These are phyloP conservation scores for Fonsecaea pedrosoi DNA, from an alignment of 2,329 filamentous ascomycete genomes.

Conservation along the genomic window DNA sequence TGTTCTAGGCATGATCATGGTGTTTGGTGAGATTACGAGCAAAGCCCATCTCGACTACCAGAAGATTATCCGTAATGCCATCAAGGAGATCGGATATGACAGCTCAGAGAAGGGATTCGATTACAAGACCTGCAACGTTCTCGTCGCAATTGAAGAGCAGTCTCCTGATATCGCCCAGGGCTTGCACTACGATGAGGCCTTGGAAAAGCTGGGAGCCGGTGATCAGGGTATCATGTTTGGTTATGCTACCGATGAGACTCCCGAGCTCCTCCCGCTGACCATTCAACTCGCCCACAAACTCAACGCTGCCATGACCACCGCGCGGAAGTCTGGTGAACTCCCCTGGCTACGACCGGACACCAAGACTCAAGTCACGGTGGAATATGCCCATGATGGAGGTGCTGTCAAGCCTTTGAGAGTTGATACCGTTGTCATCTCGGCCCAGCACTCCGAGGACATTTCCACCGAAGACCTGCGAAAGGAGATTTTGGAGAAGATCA, in stretches of 20 bases:
- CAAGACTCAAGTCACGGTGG: conserved; percentile 99
- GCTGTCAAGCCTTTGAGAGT: conserved; percentile 91
- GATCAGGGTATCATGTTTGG: conserved; percentile 99
- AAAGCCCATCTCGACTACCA: conserved; percentile 97
- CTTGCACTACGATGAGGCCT: conserved; percentile 95
- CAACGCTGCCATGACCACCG: conserved; percentile 90
- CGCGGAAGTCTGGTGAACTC: conserved; percentile 83
- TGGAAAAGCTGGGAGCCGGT: conserved; percentile 97
- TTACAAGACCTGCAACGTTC: conserved; percentile 99
- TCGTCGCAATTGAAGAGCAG: conserved; percentile 99
- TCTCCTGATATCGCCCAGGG: conserved; percentile 98
- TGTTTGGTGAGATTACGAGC: conserved; percentile 98
- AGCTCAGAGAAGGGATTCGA: conserved; percentile 97
- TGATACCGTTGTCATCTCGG: conserved; percentile 95
- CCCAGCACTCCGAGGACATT: conserved; percentile 89
- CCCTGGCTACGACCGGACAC: conserved; percentile 98
- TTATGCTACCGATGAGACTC: conserved; percentile 98
- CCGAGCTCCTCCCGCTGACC: conserved; percentile 93
- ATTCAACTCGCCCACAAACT: conserved; percentile 95
- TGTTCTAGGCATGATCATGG: conserved; percentile 82
- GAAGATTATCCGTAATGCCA: conserved; percentile 89
- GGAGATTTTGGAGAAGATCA: conserved; percentile 96
- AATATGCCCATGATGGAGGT: conserved; percentile 96
- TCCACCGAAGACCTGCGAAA: conserved; percentile 90
- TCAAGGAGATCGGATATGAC: conserved; percentile 99